Evolutionary conservation across 192 early-diverging fungal genomes (phyloP), one percentile per base, ranked within the genome.

Genomic region (Radiomyces spectabilis): DNA sequence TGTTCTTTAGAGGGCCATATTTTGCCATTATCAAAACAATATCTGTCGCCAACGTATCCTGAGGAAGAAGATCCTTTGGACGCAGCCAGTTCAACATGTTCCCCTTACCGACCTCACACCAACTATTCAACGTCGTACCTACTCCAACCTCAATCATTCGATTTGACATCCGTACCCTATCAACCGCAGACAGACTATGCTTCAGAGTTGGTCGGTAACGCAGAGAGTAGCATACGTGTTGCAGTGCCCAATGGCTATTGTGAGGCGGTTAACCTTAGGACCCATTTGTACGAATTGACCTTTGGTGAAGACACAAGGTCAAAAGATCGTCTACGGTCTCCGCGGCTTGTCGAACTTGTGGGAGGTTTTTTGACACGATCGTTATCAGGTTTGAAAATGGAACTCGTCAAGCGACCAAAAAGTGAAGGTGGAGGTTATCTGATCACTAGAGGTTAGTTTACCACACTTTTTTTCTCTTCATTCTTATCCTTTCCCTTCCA

Each of bases 1-100:
- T 65, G 7, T 0, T 29, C 16, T 37, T 5, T 32, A 80, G 81
- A 85, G 59, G 83, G 79, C 3, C 81, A 85, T 61, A 63, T 81
- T 26, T 57, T 85, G 16, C 53, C 64, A 9, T 59, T 85, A 10
- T 42, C 70, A 2, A 25, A 29, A 19, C 26, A 57, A 51, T 60
- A 66, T 41, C 2, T 60, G 3, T 21, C 19, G n/a, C n/a, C n/a
- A n/a, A n/a, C n/a, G n/a, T n/a, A n/a, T n/a, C n/a, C n/a, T n/a
- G n/a, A n/a, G n/a, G n/a, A n/a, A n/a, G n/a, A n/a, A n/a, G n/a
- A n/a, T n/a, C n/a, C n/a, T n/a, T n/a, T n/a, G n/a, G n/a, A n/a
- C n/a, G n/a, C n/a, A n/a, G n/a, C n/a, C n/a, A n/a, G n/a, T n/a
- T n/a, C n/a, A n/a, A n/a, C n/a, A n/a, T n/a, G n/a, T n/a, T n/a